A percentile compares a stretch with the other conserved stretches of the same genome.
These are phyloP conservation scores for Sherardia arvensis DNA, from an alignment of 257 asterid genomes.

Conservation along the genomic window DNA sequence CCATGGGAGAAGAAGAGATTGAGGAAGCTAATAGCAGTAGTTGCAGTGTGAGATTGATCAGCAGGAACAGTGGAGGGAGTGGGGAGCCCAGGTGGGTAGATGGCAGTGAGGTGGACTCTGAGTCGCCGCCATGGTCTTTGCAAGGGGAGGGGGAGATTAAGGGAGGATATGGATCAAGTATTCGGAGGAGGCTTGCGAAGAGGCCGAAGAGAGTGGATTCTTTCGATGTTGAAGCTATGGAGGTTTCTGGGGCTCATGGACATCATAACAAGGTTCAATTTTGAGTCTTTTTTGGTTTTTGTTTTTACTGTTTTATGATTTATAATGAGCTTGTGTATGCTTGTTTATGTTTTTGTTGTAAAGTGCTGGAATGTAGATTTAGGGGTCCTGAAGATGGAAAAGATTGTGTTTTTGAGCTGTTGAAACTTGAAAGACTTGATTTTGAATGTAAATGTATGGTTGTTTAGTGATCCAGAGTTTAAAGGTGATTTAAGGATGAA, in stretches of 20 bases:
- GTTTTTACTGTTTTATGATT: background rate
- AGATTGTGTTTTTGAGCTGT: background rate
- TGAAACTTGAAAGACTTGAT: background rate
- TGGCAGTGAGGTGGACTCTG: constrained; percentile 89
- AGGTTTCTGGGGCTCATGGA: constrained; percentile 45
- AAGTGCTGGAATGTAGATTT: background rate
- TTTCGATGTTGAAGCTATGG: constrained; percentile 88
- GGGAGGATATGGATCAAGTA: constrained; percentile 47
- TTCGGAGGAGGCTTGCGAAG: constrained; percentile 70
- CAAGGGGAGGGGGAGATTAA: constrained; percentile 30
- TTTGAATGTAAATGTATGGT: background rate
- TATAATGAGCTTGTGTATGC: background rate
- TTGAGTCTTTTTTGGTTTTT: background rate
- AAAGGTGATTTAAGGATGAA: background rate
- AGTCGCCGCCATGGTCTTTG: constrained; percentile 46
- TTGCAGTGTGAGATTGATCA: constrained; percentile 38
- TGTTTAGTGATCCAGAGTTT: background rate
- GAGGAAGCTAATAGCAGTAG: constrained; percentile 32
- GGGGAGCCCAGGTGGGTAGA: constrained; percentile 87
- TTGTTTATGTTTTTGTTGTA: background rate
- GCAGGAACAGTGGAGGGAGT: constrained; percentile 34
- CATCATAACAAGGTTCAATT: constrained; percentile 53
- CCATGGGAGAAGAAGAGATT: constrained; percentile 55
- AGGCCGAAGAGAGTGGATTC: constrained; percentile 76
- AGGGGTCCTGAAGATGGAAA: background rate